These are phyloP conservation scores for Melampsora americana DNA, from an alignment of 1,284 basidiomycete genomes.

Conservation along the genomic window DNA sequence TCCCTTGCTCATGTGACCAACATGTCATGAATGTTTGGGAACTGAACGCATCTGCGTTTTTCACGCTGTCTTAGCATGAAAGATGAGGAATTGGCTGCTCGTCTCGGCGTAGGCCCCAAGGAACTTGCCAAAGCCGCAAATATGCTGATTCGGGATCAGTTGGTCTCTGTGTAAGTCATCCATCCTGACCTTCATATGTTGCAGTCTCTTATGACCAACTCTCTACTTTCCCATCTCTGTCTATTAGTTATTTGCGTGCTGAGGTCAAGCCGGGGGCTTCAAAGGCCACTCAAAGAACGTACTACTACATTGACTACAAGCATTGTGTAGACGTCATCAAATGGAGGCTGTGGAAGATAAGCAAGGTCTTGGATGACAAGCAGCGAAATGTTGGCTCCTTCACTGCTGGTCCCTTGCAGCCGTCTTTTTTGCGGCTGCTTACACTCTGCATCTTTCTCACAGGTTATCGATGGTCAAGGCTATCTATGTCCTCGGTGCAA, in stretches of 20 bases:
- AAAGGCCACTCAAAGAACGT: constrained; percentile 62
- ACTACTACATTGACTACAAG: constrained; percentile 95
- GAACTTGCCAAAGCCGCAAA: constrained; percentile 90
- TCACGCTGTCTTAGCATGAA: constrained; percentile 38
- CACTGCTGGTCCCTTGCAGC: neutral
- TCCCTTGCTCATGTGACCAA: neutral
- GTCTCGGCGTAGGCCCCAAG: constrained; percentile 82
- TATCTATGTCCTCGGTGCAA: constrained; percentile 89
- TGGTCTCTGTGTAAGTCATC: constrained; percentile 54
- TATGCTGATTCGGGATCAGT: constrained; percentile 74
- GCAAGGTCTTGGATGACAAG: constrained; percentile 78
- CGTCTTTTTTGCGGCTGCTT: constrained; percentile 1
- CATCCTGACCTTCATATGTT: neutral
- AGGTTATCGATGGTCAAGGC: constrained; percentile 86
- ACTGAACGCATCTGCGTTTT: constrained; percentile 22
- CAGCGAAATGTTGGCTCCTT: constrained; percentile 62
- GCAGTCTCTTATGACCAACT: neutral
- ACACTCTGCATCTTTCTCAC: neutral
- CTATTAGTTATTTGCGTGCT: constrained; percentile 29
- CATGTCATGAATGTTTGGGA: neutral
- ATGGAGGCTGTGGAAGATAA: constrained; percentile 94
- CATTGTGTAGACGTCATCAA: constrained; percentile 95
- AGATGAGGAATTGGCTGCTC: constrained; percentile 82
- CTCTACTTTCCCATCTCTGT: neutral
- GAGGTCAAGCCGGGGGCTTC: constrained; percentile 36